Evolutionary conservation across 2,329 filamentous ascomycete species (phyloP).

Genomic region (Didymella arachidicola): DNA sequence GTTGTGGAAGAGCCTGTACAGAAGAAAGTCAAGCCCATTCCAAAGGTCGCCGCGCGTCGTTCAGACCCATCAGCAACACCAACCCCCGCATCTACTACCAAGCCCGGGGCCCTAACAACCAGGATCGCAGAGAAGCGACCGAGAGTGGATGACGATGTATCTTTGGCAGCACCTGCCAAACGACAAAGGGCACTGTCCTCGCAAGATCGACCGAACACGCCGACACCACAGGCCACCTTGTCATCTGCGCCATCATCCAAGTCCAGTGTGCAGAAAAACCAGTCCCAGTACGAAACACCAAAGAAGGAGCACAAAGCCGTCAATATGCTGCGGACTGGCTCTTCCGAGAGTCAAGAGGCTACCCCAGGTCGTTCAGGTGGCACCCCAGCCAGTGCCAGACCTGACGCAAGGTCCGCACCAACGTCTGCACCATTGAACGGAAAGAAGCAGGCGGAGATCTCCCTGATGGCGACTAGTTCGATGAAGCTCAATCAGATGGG

Average conservation of each 20-base stretch:
- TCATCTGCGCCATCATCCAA: conserved; percentile 43
- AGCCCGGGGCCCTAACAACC: conserved; percentile 17
- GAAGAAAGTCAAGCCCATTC: conserved; percentile 41
- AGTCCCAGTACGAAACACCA: conserved; percentile 43
- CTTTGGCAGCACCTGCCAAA: conserved; percentile 39
- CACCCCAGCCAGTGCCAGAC: conserved; percentile 38
- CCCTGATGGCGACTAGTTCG: conserved; percentile 50
- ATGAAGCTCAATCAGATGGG: conserved; percentile 53
- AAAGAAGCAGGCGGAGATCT: conserved; percentile 45
- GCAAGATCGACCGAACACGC: conserved; percentile 46
- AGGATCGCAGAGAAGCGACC: conserved; percentile 47
- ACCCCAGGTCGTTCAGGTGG: conserved; percentile 47
- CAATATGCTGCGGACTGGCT: conserved; percentile 48
- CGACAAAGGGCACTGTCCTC: conserved; percentile 42
- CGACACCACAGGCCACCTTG: conserved; percentile 34
- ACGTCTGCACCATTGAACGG: conserved; percentile 44
- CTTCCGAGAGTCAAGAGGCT: conserved; percentile 45
- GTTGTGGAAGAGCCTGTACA: conserved; percentile 22
- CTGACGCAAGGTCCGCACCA: conserved; percentile 35
- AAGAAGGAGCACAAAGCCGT: conserved; percentile 46
- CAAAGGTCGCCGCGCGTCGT: conserved; percentile 39
- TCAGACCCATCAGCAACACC: conserved; percentile 30
- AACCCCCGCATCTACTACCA: conserved; percentile 22
- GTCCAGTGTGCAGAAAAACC: conserved; percentile 42
- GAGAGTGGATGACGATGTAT: conserved; percentile 46